Evolutionary conservation across 179 eudicot genomes (phyloP).

Genomic region (Pouteria campechiana): DNA sequence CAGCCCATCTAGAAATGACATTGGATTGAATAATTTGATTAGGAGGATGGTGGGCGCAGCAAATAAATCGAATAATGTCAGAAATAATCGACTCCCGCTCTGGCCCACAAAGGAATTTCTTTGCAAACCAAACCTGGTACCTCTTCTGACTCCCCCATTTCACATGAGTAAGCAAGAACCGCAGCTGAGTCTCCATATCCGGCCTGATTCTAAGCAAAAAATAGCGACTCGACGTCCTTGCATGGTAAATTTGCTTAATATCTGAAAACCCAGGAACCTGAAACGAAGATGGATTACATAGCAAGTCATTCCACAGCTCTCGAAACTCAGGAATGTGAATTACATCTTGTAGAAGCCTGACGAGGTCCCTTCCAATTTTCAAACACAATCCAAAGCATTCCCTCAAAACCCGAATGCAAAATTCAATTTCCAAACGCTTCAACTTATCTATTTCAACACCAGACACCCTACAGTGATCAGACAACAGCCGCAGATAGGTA

Average conservation of each 20-base stretch:
- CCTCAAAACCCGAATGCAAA: slow-evolving; percentile 55
- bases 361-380: slow-evolving; percentile 73
- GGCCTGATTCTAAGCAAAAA: slow-evolving; percentile 62
- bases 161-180: slow-evolving; percentile 73
- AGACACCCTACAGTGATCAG: slow-evolving; percentile 48
- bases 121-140: slow-evolving; percentile 71
- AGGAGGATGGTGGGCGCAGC: slow-evolving; percentile 74
- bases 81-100: slow-evolving; percentile 46
- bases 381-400: slow-evolving; percentile 62
- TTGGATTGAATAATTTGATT: slow-evolving; percentile 58
- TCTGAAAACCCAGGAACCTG: slow-evolving; percentile 33
- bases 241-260: slow-evolving; percentile 38
- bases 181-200: slow-evolving; percentile 70
- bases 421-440: slow-evolving; percentile 51
- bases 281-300: slow-evolving; percentile 42
- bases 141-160: slow-evolving; percentile 58
- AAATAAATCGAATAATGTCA: slow-evolving; percentile 77
- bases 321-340: slow-evolving; percentile 66
- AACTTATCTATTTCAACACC: slow-evolving; percentile 25
- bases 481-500: slow-evolving; percentile 56
- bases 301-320: slow-evolving; percentile 62
- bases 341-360: slow-evolving; percentile 78
- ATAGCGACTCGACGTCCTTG: slow-evolving; percentile 58
- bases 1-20: slow-evolving; percentile 85
- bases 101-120: slow-evolving; percentile 48